Evolutionary conservation across 176 grass and related monocot species (phyloP).

Genomic region (Chloris gayana): DNA sequence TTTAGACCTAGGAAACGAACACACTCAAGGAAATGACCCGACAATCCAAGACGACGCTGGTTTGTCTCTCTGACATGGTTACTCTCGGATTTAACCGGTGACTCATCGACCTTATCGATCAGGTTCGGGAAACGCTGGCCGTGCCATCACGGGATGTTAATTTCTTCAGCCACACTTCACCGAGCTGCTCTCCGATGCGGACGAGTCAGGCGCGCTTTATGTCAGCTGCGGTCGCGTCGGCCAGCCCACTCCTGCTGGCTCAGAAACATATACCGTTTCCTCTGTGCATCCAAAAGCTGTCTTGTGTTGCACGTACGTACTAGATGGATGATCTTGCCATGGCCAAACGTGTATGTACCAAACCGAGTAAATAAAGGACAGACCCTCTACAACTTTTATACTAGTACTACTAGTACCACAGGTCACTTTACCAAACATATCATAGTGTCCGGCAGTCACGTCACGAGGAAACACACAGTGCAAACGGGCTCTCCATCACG

Average conservation of each 20-base stretch:
- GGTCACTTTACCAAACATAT: background rate
- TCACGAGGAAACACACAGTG: background rate
- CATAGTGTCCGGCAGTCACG: background rate
- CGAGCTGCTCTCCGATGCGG: constrained; percentile 14
- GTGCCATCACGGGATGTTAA: constrained; percentile 24
- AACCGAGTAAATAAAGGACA: background rate
- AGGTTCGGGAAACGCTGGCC: constrained; percentile 9
- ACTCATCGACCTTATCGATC: background rate
- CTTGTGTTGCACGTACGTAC: background rate
- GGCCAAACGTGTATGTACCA: background rate
- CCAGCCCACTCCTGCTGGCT: constrained; percentile 7
- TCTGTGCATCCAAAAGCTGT: background rate
- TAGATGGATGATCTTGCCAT: background rate
- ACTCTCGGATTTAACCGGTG: background rate
- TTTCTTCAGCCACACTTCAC: constrained; percentile 42
- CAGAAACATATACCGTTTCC: constrained; percentile 7
- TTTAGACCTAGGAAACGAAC: too few relatives aligned
- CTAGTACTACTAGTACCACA: background rate
- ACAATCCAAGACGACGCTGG: background rate
- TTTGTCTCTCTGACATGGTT: too few relatives aligned
- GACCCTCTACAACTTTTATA: background rate
- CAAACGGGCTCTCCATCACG: background rate
- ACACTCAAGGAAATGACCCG: background rate
- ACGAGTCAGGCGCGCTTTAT: constrained; percentile 5
- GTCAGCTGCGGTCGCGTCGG: constrained; percentile 23